phyloP scores from a whole-genome alignment of 2,329 filamentous ascomycete species.

The Colletotrichum siamense region DNA sequence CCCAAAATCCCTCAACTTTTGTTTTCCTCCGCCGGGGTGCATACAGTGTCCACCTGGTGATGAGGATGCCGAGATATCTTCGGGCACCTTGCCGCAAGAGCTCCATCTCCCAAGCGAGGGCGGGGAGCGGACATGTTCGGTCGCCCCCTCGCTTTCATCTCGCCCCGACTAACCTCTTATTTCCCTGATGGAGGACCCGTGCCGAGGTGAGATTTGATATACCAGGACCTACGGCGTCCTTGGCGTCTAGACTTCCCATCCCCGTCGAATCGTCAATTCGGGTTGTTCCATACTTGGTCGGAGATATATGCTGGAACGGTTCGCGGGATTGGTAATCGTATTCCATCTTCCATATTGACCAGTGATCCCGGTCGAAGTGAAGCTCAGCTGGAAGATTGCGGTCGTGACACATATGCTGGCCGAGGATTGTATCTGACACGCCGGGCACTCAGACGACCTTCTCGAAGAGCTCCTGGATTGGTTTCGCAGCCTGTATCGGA shows the following conservation, averaged over 20 bases:
- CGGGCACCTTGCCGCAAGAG: background rate
- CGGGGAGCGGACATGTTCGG: background rate
- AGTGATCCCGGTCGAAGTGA: background rate
- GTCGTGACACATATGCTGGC: background rate
- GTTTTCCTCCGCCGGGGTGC: background rate
- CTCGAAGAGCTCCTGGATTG: slow-evolving; percentile 85
- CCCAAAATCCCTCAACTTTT: background rate
- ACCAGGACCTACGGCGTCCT: background rate
- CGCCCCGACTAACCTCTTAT: background rate
- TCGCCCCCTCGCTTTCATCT: background rate
- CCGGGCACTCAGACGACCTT: slow-evolving; percentile 60
- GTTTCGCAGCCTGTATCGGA: slow-evolving; percentile 74
- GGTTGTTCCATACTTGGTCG: background rate
- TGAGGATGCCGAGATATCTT: background rate
- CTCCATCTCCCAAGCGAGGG: background rate
- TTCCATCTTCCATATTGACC: too few species aligned
- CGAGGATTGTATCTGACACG: background rate
- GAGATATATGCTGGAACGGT: background rate
- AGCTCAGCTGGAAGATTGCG: background rate
- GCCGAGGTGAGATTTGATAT: background rate
- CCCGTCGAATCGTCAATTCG: background rate
- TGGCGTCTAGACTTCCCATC: background rate
- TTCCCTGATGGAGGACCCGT: background rate
- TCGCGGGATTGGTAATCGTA: too few species aligned
- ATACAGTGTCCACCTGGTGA: background rate